A percentile compares a stretch with the other conserved stretches of the same genome.
phyloP scores from a whole-genome alignment of 805 yeast genomes.

The Pichia nanzhaoensis region DNA sequence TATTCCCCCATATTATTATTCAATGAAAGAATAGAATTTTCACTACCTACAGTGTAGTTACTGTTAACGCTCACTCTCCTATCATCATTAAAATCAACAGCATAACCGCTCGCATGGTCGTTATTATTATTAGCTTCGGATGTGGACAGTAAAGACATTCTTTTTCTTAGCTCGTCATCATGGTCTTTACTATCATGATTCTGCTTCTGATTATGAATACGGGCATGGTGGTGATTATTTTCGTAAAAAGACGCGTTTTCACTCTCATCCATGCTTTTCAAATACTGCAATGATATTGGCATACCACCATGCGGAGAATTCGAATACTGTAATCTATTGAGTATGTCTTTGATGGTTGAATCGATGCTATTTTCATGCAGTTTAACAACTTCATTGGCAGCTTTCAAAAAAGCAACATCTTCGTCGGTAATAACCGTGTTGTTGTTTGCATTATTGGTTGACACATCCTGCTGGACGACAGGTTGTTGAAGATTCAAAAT shows the following conservation, averaged over 20 bases:
- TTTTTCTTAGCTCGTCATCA: slow-evolving; percentile 1
- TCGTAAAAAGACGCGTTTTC: too few species aligned
- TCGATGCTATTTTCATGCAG: slow-evolving; percentile 41
- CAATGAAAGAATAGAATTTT: too few species aligned
- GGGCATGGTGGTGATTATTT: too few species aligned
- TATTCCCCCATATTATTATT: neutral
- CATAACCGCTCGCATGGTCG: neutral
- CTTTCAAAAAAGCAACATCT: slow-evolving; percentile 47
- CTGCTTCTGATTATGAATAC: neutral
- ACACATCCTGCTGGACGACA: slow-evolving; percentile 8
- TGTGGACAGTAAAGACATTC: slow-evolving; percentile 5
- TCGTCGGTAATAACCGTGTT: slow-evolving; percentile 32
- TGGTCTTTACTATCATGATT: neutral
- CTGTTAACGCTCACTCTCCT: neutral
- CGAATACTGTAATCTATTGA: slow-evolving; percentile 53
- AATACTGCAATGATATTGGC: slow-evolving; percentile 25
- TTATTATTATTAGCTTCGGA: neutral
- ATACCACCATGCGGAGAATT: slow-evolving; percentile 54
- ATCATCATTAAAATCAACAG: neutral
- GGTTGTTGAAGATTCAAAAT: slow-evolving; percentile 26
- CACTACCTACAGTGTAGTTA: neutral
- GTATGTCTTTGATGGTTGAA: slow-evolving; percentile 56
- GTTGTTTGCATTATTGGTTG: slow-evolving; percentile 15
- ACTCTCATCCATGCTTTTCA: slow-evolving; percentile 6
- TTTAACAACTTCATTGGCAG: slow-evolving; percentile 56